These are phyloP conservation scores for Aspergillus versicolor DNA, from an alignment of 2,329 filamentous ascomycete genomes.

Conservation along the genomic window DNA sequence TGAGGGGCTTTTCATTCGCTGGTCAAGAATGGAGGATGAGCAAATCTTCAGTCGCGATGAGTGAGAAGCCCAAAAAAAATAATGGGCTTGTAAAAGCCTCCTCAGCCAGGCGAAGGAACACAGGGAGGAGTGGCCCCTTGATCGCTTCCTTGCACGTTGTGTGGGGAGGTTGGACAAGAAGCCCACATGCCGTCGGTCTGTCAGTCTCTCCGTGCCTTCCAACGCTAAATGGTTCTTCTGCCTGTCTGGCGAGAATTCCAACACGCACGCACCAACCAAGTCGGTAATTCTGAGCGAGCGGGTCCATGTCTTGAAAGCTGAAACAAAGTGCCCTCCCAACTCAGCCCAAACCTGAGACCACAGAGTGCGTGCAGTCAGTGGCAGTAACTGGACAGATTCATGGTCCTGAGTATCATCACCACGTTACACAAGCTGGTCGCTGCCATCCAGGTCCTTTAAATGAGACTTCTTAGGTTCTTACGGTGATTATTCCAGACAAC, in stretches of 20 bases:
- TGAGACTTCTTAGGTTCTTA: constrained; percentile 14
- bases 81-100: background rate
- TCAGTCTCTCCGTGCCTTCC: background rate
- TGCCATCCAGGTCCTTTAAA: background rate
- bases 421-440: background rate
- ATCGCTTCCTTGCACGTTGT: background rate
- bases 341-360: no score
- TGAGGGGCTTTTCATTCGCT: background rate
- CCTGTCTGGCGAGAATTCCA: background rate
- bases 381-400: no score
- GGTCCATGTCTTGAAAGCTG: constrained; percentile 7
- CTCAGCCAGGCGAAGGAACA: background rate
- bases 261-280: background rate
- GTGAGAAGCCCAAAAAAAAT: background rate
- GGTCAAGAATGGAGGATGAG: background rate
- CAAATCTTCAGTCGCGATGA: background rate
- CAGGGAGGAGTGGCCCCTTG: background rate
- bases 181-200: constrained; percentile 2
- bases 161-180: background rate
- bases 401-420: background rate
- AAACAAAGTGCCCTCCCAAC: constrained; percentile 10
- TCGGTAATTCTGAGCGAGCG: constrained; percentile 12
- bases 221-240: background rate
- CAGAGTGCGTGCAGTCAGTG: constrained; percentile 7
- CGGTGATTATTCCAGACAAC: constrained; percentile 8